Percentiles rank a stretch among this genome's conserved stretches.
Conservation (phyloP, 768 basidiomycete genomes). For the Trametes punicea region DNA sequence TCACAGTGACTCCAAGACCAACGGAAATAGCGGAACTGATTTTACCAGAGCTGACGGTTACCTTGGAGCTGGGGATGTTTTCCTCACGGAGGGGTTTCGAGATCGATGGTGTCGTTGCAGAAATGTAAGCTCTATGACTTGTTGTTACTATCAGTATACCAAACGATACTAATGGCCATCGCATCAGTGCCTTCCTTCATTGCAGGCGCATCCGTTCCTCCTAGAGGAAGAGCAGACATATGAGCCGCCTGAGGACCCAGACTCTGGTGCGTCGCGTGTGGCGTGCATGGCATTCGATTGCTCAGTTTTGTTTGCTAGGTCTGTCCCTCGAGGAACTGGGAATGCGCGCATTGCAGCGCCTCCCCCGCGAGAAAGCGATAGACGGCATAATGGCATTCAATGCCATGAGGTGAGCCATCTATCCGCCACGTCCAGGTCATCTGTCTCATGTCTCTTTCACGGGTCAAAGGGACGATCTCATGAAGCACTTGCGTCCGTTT, state of each 20-base stretch:
- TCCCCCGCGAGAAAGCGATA: slow-evolving; percentile 79
- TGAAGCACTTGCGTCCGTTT: slow-evolving; percentile 72
- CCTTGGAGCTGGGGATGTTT: slow-evolving; percentile 67
- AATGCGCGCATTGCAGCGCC: slow-evolving; percentile 65
- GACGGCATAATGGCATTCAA: slow-evolving; percentile 86
- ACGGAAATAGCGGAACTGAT: slow-evolving; percentile 13
- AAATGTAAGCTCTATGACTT: slow-evolving; percentile 39
- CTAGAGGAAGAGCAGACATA: slow-evolving; percentile 80
- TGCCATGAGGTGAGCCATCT: slow-evolving; percentile 63
- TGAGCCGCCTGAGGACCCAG: slow-evolving; percentile 83
- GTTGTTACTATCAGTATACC: background rate
- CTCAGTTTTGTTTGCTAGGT: slow-evolving; percentile 36
- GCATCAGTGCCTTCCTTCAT: slow-evolving; percentile 53
- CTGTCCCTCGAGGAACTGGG: slow-evolving; percentile 82
- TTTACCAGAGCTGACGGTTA: slow-evolving; percentile 16
- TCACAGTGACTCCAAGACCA: background rate
- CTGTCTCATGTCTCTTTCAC: background rate
- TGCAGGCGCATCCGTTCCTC: slow-evolving; percentile 56
- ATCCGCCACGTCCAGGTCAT: too few species aligned
- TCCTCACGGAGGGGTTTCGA: slow-evolving; percentile 70
- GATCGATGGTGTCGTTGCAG: slow-evolving; percentile 77
- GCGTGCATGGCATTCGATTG: background rate
- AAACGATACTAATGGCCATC: background rate
- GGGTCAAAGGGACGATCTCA: slow-evolving; percentile 57
- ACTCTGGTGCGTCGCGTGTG: slow-evolving; percentile 50